Base-by-base conservation (phyloP, 495 filamentous ascomycete genomes). In the Pseudevernia furfuracea region DNA sequence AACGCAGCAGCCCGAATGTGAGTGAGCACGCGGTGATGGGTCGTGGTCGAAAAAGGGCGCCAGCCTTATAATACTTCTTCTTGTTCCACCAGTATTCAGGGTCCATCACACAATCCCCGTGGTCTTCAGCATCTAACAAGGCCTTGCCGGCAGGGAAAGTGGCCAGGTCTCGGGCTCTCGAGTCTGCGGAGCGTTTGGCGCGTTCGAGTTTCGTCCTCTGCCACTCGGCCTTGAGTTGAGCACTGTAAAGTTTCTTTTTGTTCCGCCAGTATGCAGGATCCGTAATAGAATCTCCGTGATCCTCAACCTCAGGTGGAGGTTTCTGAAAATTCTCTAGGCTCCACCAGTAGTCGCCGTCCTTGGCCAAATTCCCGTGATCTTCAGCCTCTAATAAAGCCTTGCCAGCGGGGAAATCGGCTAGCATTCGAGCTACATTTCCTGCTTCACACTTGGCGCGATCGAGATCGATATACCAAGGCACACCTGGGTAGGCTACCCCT, bases 71-170 rank as follows among this genome's bases (percentile, higher is more conserved):
- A 49, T 25, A 49, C n/a, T 49, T 49, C 46, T 49, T 49, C 23
- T 49, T 49, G n/a, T 49, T 49, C 46, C 46, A 49, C 46, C 46
- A 49, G 14, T 49, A 49, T 49, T 5, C 23, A 49, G 46, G 46
- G 46, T 49, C 46, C 23, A 14, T 28, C 46, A 14, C 46, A 49
- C 5, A 49, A 10, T 49, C 46, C 23, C 23, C 46, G 9, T 49
- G 46, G 46, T 49, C 46, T 49, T 49, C 46, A 49, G 46, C n/a
- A 11, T 49, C 46, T 21, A 49, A 49, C 46, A 49, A 49, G 46
- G 46, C 46, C 46, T 49, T 49, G n/a, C 46, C 46, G 46, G 46
- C 46, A 49, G 46, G 46, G 46, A 49, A 49, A 49, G 46, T 49
- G 23, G 46, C 46, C n/a, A 49, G 23, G n/a, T 49, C 46, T 49